Evolutionary conservation across 257 asterid species (phyloP).

Genomic region (Phtheirospermum japonicum): DNA sequence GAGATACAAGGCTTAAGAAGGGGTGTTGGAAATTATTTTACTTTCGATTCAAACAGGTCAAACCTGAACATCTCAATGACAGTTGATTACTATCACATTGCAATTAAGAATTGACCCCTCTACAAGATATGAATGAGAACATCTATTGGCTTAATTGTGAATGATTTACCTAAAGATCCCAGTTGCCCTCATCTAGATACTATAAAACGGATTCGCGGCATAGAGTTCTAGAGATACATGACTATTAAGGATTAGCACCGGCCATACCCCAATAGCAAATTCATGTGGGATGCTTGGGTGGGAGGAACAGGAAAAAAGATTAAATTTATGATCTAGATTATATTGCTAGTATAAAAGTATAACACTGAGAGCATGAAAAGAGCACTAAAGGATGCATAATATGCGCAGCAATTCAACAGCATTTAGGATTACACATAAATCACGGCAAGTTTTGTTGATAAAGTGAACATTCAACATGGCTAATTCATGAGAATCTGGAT

Average conservation of each 20-base stretch:
- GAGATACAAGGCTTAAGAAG: background rate
- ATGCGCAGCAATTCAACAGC: too few species aligned
- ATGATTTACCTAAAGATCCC: background rate
- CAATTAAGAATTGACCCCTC: background rate
- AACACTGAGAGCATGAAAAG: too few species aligned
- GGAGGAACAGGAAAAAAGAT: too few species aligned
- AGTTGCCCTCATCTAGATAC: background rate
- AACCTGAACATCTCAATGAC: constrained; percentile 2
- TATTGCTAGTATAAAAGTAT: too few species aligned
- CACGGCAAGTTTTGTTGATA: too few species aligned
- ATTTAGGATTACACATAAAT: too few species aligned
- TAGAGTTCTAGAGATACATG: background rate
- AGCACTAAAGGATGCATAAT: too few species aligned
- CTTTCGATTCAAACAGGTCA: background rate
- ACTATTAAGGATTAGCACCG: background rate
- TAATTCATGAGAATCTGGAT: too few species aligned
- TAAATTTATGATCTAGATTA: too few species aligned
- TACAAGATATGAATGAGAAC: background rate
- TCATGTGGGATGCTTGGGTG: too few species aligned
- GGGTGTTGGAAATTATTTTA: background rate
- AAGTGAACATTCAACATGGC: too few species aligned
- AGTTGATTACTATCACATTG: background rate
- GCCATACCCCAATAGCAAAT: background rate
- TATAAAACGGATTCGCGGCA: background rate
- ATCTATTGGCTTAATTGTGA: background rate